Conservation (phyloP, 371 early-diverging fungal genomes). For the Mortierella sp. region DNA sequence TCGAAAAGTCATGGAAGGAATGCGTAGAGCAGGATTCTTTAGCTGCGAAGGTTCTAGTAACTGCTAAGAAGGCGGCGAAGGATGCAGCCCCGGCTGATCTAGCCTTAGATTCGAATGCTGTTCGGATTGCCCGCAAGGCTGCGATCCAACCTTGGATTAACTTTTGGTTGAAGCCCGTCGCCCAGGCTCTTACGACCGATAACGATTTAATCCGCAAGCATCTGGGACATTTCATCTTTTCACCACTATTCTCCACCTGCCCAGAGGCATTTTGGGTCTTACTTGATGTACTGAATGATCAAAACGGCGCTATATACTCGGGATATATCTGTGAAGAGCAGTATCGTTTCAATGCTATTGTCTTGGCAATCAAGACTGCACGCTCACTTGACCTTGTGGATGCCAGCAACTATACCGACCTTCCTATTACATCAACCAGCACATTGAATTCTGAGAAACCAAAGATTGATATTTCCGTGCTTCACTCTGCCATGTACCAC, state of each 20-base stretch:
- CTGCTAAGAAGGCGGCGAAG: conserved; percentile 10
- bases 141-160: conserved; percentile 53
- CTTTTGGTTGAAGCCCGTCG: conserved; percentile 55
- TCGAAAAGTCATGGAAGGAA: conserved; percentile 54
- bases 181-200: conserved; percentile 54
- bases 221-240: conserved; percentile 53
- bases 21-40: conserved; percentile 54
- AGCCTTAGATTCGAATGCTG: conserved; percentile 10
- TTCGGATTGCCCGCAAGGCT: conserved; percentile 14
- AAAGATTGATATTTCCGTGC: conserved; percentile 36
- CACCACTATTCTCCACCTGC: conserved; percentile 45
- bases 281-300: conserved; percentile 34
- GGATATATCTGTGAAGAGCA: conserved; percentile 44
- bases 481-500: conserved; percentile 75
- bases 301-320: conserved; percentile 7
- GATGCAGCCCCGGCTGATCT: not conserved
- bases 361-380: conserved; percentile 61
- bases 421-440: conserved; percentile 1
- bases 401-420: conserved; percentile 59
- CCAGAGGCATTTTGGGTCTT: conserved; percentile 55
- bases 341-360: conserved; percentile 49
- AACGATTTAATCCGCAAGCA: conserved; percentile 56
- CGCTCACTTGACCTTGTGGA: conserved; percentile 71
- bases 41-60: conserved; percentile 19
- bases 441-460: conserved; percentile 3